Conservation (phyloP, 345 rosid genomes). For the Bruguiera parviflora region DNA sequence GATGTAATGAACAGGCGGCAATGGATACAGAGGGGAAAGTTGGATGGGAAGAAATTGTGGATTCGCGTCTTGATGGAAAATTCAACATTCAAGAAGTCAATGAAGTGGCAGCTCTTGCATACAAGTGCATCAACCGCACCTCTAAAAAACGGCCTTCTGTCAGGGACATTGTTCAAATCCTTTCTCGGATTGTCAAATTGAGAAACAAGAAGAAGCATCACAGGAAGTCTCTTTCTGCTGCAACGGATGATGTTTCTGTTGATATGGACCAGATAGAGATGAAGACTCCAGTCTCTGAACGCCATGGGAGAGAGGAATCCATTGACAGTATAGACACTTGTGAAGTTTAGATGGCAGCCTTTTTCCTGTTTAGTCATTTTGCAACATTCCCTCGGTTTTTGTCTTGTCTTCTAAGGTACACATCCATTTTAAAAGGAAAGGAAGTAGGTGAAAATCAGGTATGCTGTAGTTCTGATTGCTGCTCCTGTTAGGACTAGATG, state of each 20-base stretch:
- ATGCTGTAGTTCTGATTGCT: constrained; percentile 8
- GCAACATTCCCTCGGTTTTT: constrained; percentile 14
- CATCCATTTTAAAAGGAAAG: constrained; percentile 8
- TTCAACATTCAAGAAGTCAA: constrained; percentile 73
- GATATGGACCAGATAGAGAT: constrained; percentile 43
- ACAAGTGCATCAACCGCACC: constrained; percentile 67
- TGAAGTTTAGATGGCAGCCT: constrained; percentile 39
- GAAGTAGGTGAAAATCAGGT: constrained; percentile 22
- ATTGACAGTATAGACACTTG: constrained; percentile 56
- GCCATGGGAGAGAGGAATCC: constrained; percentile 64
- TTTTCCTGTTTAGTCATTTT: constrained; percentile 13
- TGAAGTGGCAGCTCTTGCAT: constrained; percentile 83
- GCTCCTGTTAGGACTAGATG: background rate
- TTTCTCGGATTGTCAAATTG: constrained; percentile 59
- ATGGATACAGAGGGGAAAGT: constrained; percentile 76
- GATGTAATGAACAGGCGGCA: constrained; percentile 60
- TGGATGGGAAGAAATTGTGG: constrained; percentile 98
- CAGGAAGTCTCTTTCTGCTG: constrained; percentile 40
- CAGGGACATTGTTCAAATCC: constrained; percentile 92
- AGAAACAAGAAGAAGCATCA: constrained; percentile 64
- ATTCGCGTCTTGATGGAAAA: constrained; percentile 71
- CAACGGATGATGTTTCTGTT: constrained; percentile 44
- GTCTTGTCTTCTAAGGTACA: constrained; percentile 20
- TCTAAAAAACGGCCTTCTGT: constrained; percentile 85
- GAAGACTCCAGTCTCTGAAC: constrained; percentile 33